Percentiles rank a stretch among this genome's conserved stretches.
Conservation (phyloP, 2,329 filamentous ascomycete genomes). For the Paraphoma sp. region DNA sequence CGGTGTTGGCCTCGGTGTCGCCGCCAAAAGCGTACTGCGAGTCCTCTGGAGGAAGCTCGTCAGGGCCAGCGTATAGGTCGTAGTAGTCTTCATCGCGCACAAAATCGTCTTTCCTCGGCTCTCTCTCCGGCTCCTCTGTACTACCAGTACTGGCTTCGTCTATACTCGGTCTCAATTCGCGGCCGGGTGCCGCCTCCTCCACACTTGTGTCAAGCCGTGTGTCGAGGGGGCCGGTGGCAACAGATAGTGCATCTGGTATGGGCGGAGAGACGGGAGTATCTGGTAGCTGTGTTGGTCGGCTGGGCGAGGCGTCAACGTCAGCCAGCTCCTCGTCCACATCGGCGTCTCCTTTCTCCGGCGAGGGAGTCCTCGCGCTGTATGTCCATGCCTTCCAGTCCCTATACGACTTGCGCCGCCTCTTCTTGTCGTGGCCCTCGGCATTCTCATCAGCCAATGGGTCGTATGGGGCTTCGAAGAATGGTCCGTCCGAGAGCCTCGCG, state of each 20-base stretch:
- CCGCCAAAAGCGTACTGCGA: constrained; percentile 53
- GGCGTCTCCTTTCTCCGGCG: constrained; percentile 64
- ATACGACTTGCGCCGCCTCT: constrained; percentile 73
- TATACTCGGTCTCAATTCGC: neutral
- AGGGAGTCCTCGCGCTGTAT: constrained; percentile 74
- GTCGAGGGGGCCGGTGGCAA: constrained; percentile 1
- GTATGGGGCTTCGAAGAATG: constrained; percentile 65
- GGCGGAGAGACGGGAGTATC: constrained; percentile 35
- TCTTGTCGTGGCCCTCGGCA: constrained; percentile 67
- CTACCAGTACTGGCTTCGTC: neutral
- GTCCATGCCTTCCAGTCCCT: constrained; percentile 75
- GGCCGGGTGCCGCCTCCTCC: neutral
- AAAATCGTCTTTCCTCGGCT: constrained; percentile 9
- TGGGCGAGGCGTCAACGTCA: constrained; percentile 26
- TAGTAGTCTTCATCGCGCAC: constrained; percentile 26
- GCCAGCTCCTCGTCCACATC: constrained; percentile 25
- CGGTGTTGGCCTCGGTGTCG: constrained; percentile 39
- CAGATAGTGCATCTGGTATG: constrained; percentile 8
- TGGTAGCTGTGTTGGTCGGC: constrained; percentile 28
- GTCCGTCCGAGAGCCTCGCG: constrained; percentile 71
- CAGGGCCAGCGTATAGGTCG: constrained; percentile 31
- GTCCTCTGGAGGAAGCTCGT: constrained; percentile 62
- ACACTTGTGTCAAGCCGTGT: neutral
- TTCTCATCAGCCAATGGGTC: constrained; percentile 71
- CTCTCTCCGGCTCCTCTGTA: neutral